A percentile compares a stretch with the other conserved stretches of the same genome.
These are phyloP conservation scores for Laburnicola sp. DNA, from an alignment of 2,329 filamentous ascomycete genomes.

Conservation along the genomic window DNA sequence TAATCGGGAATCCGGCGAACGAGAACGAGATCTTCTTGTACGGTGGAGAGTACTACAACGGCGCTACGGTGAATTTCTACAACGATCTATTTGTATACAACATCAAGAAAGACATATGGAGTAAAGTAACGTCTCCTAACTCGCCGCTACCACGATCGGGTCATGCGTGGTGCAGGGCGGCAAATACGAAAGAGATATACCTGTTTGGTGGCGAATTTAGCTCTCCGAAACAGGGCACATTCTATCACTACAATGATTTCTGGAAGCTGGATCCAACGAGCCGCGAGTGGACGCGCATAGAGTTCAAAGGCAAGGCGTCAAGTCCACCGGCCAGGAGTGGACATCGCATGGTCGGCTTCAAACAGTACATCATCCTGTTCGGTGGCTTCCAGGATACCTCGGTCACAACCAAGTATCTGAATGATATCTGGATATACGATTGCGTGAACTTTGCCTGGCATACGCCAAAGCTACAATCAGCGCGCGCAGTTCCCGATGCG, in stretches of 20 bases:
- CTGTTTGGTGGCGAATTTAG: conserved; percentile 97
- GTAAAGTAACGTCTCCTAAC: conserved; percentile 86
- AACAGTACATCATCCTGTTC: conserved; percentile 94
- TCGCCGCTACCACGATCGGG: conserved; percentile 86
- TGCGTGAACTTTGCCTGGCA: conserved; percentile 85
- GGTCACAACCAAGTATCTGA: conserved; percentile 89
- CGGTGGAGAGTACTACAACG: conserved; percentile 95
- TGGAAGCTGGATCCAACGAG: conserved; percentile 85
- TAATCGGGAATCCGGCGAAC: conserved; percentile 84
- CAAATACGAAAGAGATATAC: conserved; percentile 83
- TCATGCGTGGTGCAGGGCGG: conserved; percentile 91
- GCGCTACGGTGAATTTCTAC: conserved; percentile 74
- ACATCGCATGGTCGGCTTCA: conserved; percentile 94
- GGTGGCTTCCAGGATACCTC: conserved; percentile 97
- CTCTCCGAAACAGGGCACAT: conserved; percentile 94
- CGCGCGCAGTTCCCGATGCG: conserved; percentile 84
- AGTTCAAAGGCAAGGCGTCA: conserved; percentile 77
- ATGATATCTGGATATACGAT: conserved; percentile 95
- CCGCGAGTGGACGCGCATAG: conserved; percentile 89
- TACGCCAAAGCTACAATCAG: conserved; percentile 71
- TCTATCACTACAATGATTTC: conserved; percentile 99
- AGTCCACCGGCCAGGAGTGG: conserved; percentile 83
- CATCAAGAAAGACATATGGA: conserved; percentile 87
- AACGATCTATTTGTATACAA: conserved; percentile 71
- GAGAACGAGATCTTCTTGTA: conserved; percentile 87